Percentiles rank a stretch among this genome's conserved stretches.
These are phyloP conservation scores for Aspergillus aculeatinus DNA, from an alignment of 2,329 filamentous ascomycete species.

Conservation along the genomic window DNA sequence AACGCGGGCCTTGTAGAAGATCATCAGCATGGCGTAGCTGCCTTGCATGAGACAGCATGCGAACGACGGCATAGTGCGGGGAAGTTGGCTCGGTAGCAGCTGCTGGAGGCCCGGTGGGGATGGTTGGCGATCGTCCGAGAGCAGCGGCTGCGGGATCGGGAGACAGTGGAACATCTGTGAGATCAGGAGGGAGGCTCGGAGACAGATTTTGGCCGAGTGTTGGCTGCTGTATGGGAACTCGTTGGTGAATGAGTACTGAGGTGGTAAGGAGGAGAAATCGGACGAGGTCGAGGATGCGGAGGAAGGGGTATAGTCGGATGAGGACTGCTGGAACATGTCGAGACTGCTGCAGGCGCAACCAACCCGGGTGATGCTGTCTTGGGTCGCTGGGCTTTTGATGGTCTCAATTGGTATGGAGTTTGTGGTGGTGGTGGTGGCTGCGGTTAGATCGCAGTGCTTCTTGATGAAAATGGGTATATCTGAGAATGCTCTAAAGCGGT, in stretches of 20 bases:
- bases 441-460: constrained; percentile 45
- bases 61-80: constrained; percentile 49
- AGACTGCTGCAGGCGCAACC: constrained; percentile 36
- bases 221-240: constrained; percentile 44
- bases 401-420: constrained; percentile 10
- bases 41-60: constrained; percentile 50
- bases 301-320: constrained; percentile 35
- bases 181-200: constrained; percentile 41
- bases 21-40: constrained; percentile 49
- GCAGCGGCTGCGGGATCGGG: constrained; percentile 37
- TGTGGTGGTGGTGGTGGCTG: constrained; percentile 23
- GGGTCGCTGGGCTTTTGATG: constrained; percentile 10
- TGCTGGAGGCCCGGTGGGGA: constrained; percentile 17
- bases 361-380: constrained; percentile 27
- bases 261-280: constrained; percentile 28
- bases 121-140: constrained; percentile 11
- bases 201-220: constrained; percentile 43
- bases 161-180: constrained; percentile 43
- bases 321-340: constrained; percentile 28
- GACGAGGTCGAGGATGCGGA: constrained; percentile 34
- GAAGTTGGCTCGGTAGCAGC: constrained; percentile 26
- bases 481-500: constrained; percentile 48
- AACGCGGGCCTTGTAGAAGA: constrained; percentile 45
- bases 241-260: constrained; percentile 31
- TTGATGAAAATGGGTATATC: constrained; percentile 49